These are phyloP conservation scores for Auriscalpium microsporum DNA, from an alignment of 768 basidiomycete species.

Conservation along the genomic window DNA sequence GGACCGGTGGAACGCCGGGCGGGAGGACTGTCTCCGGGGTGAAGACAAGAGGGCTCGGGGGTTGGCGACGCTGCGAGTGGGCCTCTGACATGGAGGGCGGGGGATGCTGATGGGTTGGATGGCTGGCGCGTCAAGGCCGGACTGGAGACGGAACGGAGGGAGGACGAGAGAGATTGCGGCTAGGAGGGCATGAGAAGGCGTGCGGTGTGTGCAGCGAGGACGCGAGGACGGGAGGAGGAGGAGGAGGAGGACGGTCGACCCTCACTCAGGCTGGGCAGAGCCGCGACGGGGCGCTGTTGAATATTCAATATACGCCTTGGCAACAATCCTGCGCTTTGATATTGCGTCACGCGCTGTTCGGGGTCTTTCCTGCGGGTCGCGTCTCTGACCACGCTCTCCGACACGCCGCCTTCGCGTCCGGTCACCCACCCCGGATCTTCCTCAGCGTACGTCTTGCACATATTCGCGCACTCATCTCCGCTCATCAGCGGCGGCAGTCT, in stretches of 20 bases:
- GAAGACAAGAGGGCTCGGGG: conserved; percentile 77
- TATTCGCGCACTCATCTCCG: no score
- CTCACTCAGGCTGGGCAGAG: background rate
- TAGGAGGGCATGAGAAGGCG: conserved; percentile 7
- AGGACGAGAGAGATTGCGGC: background rate
- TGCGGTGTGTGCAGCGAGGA: no score
- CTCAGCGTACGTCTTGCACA: no score
- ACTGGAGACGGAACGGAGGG: conserved; percentile 6
- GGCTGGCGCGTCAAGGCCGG: conserved; percentile 3
- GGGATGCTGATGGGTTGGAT: conserved; percentile 9
- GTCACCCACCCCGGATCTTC: no score
- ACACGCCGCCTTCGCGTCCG: no score
- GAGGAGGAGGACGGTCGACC: conserved; percentile 3
- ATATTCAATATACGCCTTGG: background rate
- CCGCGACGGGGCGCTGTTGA: background rate
- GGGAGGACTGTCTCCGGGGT: conserved; percentile 50
- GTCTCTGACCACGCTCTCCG: background rate
- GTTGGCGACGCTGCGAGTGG: conserved; percentile 29
- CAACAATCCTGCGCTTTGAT: background rate
- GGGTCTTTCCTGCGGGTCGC: background rate
- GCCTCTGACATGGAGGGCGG: conserved; percentile 25
- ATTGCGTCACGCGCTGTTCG: conserved; percentile 3
- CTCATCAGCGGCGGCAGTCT: no score
- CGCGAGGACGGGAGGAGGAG: background rate
- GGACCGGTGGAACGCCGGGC: conserved; percentile 19